Conservation (phyloP, 768 basidiomycete genomes). For the Cystofilobasidium bisporidii region DNA sequence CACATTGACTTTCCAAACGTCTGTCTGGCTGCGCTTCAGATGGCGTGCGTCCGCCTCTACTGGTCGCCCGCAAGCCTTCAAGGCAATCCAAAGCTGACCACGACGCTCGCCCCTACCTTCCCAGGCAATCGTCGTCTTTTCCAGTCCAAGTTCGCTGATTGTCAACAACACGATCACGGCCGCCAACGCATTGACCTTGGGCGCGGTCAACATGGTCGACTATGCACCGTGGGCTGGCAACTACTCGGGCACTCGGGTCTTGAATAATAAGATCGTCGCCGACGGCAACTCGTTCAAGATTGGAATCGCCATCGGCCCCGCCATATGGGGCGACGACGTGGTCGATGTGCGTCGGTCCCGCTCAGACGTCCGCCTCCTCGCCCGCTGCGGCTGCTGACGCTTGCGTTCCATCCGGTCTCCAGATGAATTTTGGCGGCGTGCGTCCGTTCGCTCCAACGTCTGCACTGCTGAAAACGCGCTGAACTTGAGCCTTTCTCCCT, state of each 20-base stretch:
- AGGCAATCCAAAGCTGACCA: neutral
- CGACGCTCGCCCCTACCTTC: neutral
- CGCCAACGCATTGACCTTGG: neutral
- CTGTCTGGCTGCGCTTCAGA: neutral
- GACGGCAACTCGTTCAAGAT: slow-evolving; percentile 9
- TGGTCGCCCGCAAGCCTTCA: neutral
- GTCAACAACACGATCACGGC: slow-evolving; percentile 2
- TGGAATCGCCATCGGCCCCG: slow-evolving; percentile 13
- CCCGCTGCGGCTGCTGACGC: no score
- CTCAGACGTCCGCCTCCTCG: neutral
- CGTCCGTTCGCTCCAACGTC: neutral
- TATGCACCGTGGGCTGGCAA: slow-evolving; percentile 11
- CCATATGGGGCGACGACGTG: slow-evolving; percentile 11
- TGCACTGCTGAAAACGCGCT: neutral
- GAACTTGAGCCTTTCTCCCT: neutral
- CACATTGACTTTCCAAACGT: neutral
- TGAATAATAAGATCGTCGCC: neutral
- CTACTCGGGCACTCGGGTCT: neutral
- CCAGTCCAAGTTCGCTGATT: neutral
- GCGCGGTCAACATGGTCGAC: slow-evolving; percentile 19
- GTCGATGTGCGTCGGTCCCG: neutral
- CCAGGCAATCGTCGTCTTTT: slow-evolving; percentile 16
- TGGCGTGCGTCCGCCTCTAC: neutral
- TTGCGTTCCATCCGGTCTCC: neutral
- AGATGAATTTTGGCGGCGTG: slow-evolving; percentile 6